phyloP scores from a whole-genome alignment of 2,329 filamentous ascomycete genomes.

The Thelonectria rubi region DNA sequence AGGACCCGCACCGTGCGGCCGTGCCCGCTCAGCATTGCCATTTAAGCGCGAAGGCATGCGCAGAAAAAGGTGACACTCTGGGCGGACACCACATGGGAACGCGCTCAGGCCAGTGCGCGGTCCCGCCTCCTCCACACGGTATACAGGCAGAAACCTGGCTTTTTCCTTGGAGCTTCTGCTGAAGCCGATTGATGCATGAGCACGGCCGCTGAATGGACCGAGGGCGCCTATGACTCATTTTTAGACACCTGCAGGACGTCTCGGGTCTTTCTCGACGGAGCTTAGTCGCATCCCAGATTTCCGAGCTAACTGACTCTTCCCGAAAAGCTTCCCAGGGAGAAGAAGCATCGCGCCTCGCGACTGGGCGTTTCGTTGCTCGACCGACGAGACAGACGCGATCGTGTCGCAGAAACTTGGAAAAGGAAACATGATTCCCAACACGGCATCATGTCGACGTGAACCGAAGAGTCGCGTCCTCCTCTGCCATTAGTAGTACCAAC shows the following conservation, averaged over 20 bases:
- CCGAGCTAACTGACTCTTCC: neutral
- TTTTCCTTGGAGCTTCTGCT: slow-evolving; percentile 35
- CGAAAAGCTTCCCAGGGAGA: neutral
- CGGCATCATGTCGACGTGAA: neutral
- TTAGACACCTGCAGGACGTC: slow-evolving; percentile 37
- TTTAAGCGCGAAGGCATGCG: slow-evolving; percentile 9
- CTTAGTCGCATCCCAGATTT: neutral
- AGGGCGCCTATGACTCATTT: slow-evolving; percentile 45
- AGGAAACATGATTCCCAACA: neutral
- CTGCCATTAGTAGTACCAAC: neutral
- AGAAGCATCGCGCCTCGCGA: slow-evolving; percentile 7
- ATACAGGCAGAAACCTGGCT: slow-evolving; percentile 6
- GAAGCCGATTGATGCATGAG: slow-evolving; percentile 43
- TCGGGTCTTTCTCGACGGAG: slow-evolving; percentile 12
- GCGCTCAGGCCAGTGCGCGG: slow-evolving; percentile 29
- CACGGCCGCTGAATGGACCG: slow-evolving; percentile 45
- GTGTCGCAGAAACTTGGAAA: neutral
- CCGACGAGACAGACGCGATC: slow-evolving; percentile 22
- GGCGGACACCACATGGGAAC: neutral
- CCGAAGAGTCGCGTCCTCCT: neutral
- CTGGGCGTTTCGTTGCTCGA: slow-evolving; percentile 21
- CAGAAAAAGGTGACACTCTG: neutral
- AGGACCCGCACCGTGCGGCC: neutral
- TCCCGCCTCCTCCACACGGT: slow-evolving; percentile 23
- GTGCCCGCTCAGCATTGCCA: neutral